Evolutionary conservation across 2,329 filamentous ascomycete genomes (phyloP), one percentile per base, ranked within the genome.

Genomic region (Pseudocercospora vitis): DNA sequence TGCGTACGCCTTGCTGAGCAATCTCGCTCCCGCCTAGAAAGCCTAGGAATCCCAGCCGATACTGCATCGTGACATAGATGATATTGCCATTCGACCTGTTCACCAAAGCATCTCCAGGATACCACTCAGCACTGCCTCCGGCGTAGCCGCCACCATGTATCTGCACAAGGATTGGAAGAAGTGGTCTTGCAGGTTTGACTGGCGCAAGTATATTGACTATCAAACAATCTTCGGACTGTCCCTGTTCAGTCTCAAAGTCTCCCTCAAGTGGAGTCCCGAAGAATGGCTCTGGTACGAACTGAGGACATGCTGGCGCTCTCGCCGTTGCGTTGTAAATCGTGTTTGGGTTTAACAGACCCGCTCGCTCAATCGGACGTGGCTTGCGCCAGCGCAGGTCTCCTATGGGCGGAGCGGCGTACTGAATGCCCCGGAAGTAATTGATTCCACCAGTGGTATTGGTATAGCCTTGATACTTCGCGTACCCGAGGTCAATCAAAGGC

Each of bases 151-250:
- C 71, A 14, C 71, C 71, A 50, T 69, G 70, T 14, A 69, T 75
- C 68, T 73, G 57, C 1, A 65, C 49, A 8, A 60, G 48, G 3
- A 74, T 65, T 47, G 69, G 60, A 21, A 73, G 55, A 8, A 55
- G 54, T 3, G 50, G 45, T 14, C 35, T 53, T 6, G 35, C 42
- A 21, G 73, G 71, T 35, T 70, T 64, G 4, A 60, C 60, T 3
- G 73, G 73, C 5, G 68, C 69, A 50, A 69, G 70, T 3, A 75
- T 69, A 49, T 76, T 73, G 32, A 74, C 54, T 31, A 71, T 69
- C 44, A 75, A 52, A 56, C 73, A 76, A 57, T 75, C 72, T 53
- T 76, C 64, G 3, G 23, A 29, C 19, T 45, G 40, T 45, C 40
- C 59, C 8, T 48, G 33, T 7, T 52, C 40, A 3, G 56, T 50